Base-by-base conservation (phyloP, 2,329 filamentous ascomycete genomes). In the Mollisiaceae sp. region DNA sequence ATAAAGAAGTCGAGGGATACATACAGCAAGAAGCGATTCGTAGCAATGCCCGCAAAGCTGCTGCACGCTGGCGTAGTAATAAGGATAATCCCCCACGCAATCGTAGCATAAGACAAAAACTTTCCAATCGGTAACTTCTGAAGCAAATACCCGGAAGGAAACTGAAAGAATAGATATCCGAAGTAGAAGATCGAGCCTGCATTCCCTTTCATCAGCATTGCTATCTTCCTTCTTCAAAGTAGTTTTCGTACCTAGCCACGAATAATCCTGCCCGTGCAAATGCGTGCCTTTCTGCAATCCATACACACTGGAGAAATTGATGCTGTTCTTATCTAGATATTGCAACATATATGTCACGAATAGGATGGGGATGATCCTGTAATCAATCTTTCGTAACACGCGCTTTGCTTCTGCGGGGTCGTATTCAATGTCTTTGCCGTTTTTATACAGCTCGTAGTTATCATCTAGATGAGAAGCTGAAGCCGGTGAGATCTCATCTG, bases 11-110 rank as follows among this genome's bases (percentile, higher is more conserved):
- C 6, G 27, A 32, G 27, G 27, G 27, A 32, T 32, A 77, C 50
- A 32, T 54, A 54, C 50, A 66, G 79, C 0, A 83, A 66, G 1
- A 90, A 88, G 0, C 89, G 83, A 57, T 90, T 82, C 0, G 85
- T 86, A 27, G 90, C 82, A 0, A 88, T 86, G 1, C 88, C 86
- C 0, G 80, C 78, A 70, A 86, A 91, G 72, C 84, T 84, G 54
- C 80, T 81, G 69, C 83, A 85, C 43, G 81, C 84, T 11, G 82
- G 81, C 0, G 80, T 83, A 0, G 80, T 79, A 66, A 81, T 78
- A 24, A 84, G 76, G 15, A 85, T 79, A 6, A 78, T 72, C 3
- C 82, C 83, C 83, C 84, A 86, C 20, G 77, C 71, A 9, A 85
- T 73, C 0, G 79, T 81, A 39, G 79, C 79, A 24, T 72, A 50